Percentiles rank a stretch among this genome's conserved stretches.
phyloP scores from a whole-genome alignment of 1,139 yeast genomes.

The Saccharomyces hybrid region DNA sequence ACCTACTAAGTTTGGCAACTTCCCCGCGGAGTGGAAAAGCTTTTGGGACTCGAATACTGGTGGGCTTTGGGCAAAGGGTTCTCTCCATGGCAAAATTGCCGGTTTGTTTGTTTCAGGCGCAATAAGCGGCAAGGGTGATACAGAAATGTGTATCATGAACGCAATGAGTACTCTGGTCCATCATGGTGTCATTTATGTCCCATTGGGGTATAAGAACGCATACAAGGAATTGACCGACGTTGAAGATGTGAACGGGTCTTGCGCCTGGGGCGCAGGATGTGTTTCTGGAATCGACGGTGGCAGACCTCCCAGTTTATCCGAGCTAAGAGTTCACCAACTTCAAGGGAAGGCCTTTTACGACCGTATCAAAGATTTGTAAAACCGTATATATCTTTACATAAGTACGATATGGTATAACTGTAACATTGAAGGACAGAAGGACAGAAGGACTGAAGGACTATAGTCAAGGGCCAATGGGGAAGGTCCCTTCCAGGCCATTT shows the following conservation, averaged over 20 bases:
- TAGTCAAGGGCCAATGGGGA: neutral
- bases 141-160: constrained; percentile 56
- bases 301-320: constrained; percentile 55
- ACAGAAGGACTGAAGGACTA: too few species aligned
- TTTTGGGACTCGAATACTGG: constrained; percentile 67
- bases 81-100: constrained; percentile 59
- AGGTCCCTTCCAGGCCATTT: neutral
- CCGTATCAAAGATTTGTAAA: constrained; percentile 7
- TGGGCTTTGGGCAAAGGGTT: constrained; percentile 67
- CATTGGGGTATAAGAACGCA: constrained; percentile 61
- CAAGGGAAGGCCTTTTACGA: constrained; percentile 45
- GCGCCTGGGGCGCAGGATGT: constrained; percentile 79
- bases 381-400: neutral
- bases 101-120: constrained; percentile 68
- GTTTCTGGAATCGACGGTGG: constrained; percentile 67
- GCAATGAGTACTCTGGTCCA: constrained; percentile 57
- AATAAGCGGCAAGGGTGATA: constrained; percentile 59
- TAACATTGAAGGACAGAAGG: neutral
- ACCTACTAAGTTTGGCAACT: constrained; percentile 70
- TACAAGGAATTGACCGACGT: constrained; percentile 48
- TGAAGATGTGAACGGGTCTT: constrained; percentile 63
- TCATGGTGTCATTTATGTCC: constrained; percentile 68
- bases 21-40: constrained; percentile 66
- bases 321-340: constrained; percentile 46
- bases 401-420: neutral